These are phyloP conservation scores for Escallonia herrerae DNA, from an alignment of 129 eudicot genomes.

Conservation along the genomic window DNA sequence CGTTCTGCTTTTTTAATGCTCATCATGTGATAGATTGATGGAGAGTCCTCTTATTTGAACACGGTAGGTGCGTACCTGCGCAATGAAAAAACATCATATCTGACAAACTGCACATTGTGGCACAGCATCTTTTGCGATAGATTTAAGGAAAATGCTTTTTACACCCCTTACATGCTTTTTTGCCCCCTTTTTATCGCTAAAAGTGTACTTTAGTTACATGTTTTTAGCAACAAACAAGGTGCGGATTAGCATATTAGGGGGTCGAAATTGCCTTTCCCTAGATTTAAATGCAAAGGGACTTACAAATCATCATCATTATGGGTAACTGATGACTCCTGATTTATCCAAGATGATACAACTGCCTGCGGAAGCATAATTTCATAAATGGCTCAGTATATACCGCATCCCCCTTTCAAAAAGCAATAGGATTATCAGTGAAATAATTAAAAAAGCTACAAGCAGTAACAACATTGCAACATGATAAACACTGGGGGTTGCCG, in stretches of 20 bases:
- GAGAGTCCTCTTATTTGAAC: constrained; percentile 47
- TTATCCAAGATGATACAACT: constrained; percentile 32
- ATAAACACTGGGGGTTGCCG: not conserved
- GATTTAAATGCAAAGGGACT: constrained; percentile 13
- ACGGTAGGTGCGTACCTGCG: constrained; percentile 43
- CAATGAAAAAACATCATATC: not conserved
- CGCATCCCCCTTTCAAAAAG: not conserved
- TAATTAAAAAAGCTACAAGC: not conserved
- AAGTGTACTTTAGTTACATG: too few relatives aligned
- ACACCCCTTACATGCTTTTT: too few relatives aligned
- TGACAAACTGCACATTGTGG: not conserved
- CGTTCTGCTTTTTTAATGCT: constrained; percentile 1
- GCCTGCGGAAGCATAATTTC: constrained; percentile 27
- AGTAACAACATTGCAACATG: not conserved
- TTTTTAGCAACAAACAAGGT: too few relatives aligned
- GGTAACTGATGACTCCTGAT: constrained; percentile 43
- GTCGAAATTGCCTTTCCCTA: too few relatives aligned
- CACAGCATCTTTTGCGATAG: not conserved
- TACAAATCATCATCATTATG: constrained; percentile 44
- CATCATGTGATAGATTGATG: constrained; percentile 34
- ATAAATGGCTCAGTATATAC: not conserved
- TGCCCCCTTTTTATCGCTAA: too few relatives aligned
- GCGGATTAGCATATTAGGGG: too few relatives aligned
- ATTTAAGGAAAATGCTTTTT: too few relatives aligned
- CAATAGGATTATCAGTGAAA: not conserved